These are phyloP conservation scores for Orbilia brochopaga DNA, from an alignment of 2,329 filamentous ascomycete species.

Conservation along the genomic window DNA sequence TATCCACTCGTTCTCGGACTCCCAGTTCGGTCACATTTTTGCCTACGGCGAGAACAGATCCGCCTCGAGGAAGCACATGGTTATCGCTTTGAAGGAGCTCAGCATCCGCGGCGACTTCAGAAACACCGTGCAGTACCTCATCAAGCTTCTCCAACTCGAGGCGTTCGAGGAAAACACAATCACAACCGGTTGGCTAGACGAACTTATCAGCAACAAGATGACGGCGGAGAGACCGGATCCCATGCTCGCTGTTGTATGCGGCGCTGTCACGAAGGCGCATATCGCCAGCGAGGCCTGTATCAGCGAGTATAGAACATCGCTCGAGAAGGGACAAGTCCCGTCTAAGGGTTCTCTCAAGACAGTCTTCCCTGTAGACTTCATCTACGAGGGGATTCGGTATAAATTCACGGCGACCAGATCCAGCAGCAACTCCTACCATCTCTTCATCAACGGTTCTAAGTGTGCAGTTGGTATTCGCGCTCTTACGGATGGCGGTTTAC, in stretches of 20 bases:
- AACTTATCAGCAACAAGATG: constrained; percentile 96
- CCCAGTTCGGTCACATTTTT: constrained; percentile 98
- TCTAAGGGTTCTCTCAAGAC: constrained; percentile 97
- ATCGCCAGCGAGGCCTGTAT: constrained; percentile 90
- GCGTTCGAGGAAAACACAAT: constrained; percentile 99
- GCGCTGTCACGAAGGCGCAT: constrained; percentile 93
- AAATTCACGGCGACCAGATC: constrained; percentile 97
- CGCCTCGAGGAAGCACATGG: constrained; percentile 98
- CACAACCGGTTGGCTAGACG: constrained; percentile 97
- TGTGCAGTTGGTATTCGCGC: constrained; percentile 90
- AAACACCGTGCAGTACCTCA: constrained; percentile 97
- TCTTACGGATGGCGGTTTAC: constrained; percentile 88
- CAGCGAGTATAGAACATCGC: constrained; percentile 80
- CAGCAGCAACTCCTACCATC: constrained; percentile 89
- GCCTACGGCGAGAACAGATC: constrained; percentile 97
- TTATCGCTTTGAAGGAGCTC: constrained; percentile 95
- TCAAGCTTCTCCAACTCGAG: constrained; percentile 97
- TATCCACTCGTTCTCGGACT: constrained; percentile 99
- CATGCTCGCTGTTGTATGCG: constrained; percentile 91
- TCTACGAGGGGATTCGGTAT: constrained; percentile 94
- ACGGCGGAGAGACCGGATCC: constrained; percentile 94
- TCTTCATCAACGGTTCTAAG: constrained; percentile 99
- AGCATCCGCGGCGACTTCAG: constrained; percentile 99
- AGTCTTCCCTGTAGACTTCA: constrained; percentile 96
- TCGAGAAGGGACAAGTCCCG: constrained; percentile 97